Evolutionary conservation across 2,329 filamentous ascomycete species (phyloP).

Genomic region (Furcasterigmium sp.): DNA sequence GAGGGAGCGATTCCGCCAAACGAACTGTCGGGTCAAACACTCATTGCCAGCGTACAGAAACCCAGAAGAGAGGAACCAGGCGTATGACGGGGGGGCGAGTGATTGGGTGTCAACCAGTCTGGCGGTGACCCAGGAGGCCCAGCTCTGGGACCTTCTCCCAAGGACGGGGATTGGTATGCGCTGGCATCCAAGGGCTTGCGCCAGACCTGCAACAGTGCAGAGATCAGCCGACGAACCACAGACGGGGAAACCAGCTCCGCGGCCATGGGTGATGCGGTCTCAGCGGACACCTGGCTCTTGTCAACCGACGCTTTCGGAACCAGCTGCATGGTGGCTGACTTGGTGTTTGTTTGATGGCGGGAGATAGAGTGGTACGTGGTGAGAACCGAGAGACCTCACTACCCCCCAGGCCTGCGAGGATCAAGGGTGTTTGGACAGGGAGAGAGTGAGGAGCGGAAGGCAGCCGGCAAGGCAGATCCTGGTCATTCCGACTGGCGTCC

Average conservation of each 20-base stretch:
- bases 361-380: neutral
- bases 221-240: slow-evolving; percentile 4
- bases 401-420: neutral
- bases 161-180: slow-evolving; percentile 2
- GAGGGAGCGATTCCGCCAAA: slow-evolving; percentile 10
- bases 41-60: neutral
- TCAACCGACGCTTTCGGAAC: slow-evolving; percentile 1
- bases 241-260: neutral
- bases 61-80: slow-evolving; percentile 1
- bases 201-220: slow-evolving; percentile 8
- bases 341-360: neutral
- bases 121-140: neutral
- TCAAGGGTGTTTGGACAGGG: too few relatives aligned
- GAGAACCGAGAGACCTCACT: neutral
- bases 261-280: neutral
- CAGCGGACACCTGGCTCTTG: neutral
- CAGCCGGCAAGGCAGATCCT: neutral
- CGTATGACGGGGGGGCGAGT: neutral
- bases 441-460: too few relatives aligned
- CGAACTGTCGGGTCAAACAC: slow-evolving; percentile 12
- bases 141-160: too few relatives aligned
- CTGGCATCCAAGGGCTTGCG: slow-evolving; percentile 11
- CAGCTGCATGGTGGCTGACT: slow-evolving; percentile 1
- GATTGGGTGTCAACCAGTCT: neutral
- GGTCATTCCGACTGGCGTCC: neutral